Evolutionary conservation across 2,329 filamentous ascomycete genomes (phyloP).

Genomic region (Diaporthe ampelina): DNA sequence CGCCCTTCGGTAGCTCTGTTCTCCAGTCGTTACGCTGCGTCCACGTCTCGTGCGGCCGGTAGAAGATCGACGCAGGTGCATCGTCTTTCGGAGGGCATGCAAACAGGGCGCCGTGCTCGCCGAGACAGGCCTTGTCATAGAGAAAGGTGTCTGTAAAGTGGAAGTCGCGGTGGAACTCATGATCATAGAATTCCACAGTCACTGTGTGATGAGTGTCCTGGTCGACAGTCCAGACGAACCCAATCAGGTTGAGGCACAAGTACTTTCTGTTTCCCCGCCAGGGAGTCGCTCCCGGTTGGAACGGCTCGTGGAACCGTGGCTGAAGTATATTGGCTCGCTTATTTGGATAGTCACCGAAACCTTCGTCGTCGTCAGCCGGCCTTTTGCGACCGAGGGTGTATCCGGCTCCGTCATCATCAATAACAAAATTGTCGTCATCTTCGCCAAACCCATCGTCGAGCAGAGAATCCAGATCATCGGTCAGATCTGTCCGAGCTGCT

Average conservation of each 20-base stretch:
- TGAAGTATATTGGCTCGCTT: conserved; percentile 66
- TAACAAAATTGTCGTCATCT: conserved; percentile 84
- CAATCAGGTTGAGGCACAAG: conserved; percentile 91
- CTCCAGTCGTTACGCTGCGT: conserved; percentile 92
- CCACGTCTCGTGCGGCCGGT: conserved; percentile 97
- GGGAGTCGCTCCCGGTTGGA: conserved; percentile 94
- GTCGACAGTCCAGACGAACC: conserved; percentile 96
- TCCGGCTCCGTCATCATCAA: conserved; percentile 94
- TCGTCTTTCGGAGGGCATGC: conserved; percentile 79
- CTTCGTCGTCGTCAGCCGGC: conserved; percentile 66
- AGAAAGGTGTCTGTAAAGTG: conserved; percentile 97
- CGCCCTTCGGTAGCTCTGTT: conserved; percentile 87
- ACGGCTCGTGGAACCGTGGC: conserved; percentile 83
- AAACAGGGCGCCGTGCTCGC: conserved; percentile 87
- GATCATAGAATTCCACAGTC: conserved; percentile 97
- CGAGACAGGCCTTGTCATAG: conserved; percentile 95
- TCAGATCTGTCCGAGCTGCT: conserved; percentile 38
- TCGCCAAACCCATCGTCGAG: conserved; percentile 68
- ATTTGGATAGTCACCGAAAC: conserved; percentile 56
- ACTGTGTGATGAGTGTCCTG: conserved; percentile 95
- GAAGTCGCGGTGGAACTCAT: conserved; percentile 91
- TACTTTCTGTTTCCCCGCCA: conserved; percentile 97
- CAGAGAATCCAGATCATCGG: conserved; percentile 86
- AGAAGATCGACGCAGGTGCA: conserved; percentile 86
- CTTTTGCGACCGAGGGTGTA: conserved; percentile 77